Evolutionary conservation across 2,329 filamentous ascomycete species (phyloP).

Genomic region (Diaporthe humulicola): DNA sequence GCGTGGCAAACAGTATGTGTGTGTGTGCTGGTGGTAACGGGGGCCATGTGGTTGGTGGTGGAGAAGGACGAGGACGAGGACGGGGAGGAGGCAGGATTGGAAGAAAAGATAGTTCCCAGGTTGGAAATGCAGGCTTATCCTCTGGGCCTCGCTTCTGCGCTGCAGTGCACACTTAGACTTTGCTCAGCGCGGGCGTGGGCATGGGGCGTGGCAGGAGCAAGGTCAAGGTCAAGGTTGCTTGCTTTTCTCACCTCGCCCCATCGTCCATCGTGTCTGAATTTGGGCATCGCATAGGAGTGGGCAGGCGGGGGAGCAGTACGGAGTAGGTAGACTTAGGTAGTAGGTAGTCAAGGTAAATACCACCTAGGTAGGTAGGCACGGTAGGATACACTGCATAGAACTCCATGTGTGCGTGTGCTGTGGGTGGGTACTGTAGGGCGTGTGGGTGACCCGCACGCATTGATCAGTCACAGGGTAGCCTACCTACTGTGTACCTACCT

Average conservation of each 20-base stretch:
- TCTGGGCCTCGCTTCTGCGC: conserved; percentile 21
- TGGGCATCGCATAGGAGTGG: conserved; percentile 27
- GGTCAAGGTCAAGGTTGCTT: conserved; percentile 20
- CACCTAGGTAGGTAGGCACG: no score
- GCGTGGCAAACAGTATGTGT: not conserved
- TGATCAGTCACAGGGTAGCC: conserved; percentile 3
- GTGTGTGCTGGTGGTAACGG: not conserved
- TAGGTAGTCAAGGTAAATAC: no score
- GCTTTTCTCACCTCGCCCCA: not conserved
- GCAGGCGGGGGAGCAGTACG: no score
- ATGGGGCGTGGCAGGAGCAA: conserved; percentile 4
- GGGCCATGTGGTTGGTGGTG: no score
- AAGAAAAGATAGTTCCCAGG: not conserved
- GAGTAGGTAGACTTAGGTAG: no score
- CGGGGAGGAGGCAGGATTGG: not conserved
- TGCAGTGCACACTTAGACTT: conserved; percentile 1
- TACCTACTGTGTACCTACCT: no score
- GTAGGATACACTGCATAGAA: not conserved
- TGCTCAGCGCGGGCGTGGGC: not conserved
- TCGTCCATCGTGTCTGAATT: conserved; percentile 4
- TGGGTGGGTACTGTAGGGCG: no score
- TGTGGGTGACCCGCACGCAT: not conserved
- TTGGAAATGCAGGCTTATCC: conserved; percentile 24
- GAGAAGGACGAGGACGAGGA: not conserved
- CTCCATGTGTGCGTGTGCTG: not conserved